Evolutionary conservation across 768 basidiomycete species (phyloP), one percentile per base, ranked within the genome.

Genomic region (Pleurotus citrinopileatus): DNA sequence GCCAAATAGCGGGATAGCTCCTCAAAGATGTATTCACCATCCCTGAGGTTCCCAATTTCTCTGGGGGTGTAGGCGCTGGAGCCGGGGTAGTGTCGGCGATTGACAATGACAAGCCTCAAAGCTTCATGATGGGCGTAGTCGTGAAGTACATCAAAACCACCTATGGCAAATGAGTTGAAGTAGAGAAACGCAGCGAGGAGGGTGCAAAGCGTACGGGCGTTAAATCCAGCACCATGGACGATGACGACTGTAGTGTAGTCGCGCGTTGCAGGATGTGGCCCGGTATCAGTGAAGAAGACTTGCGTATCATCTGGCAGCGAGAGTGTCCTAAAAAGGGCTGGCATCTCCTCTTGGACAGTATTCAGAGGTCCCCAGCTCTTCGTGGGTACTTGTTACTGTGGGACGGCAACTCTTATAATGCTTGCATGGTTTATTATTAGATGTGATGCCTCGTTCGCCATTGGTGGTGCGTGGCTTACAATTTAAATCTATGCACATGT

Each of bases 221-320:
- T 70, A 53, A 73, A 70, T n/a, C 60, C 66, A 12, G 58, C 64
- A 12, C 74, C 73, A 51, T 74, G 72, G 23, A 68, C 53, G 19
- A 71, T 51, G 6, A 73, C 48, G 3, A 74, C 28, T 1, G 72
- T 74, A 0, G 67, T 73, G 53, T 74, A 73, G 51, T 69, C 59
- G 17, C 29, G 47, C 4, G 70, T 63, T 19, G 58, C 28, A 1
- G 60, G 60, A 1, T 66, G 61, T 13, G 67, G 59, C 0, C 73
- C 72, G 42, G 65, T 70, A 57, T 74, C 72, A 10, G 62, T 66
- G 51, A 63, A 74, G 48, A 45, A 63, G 15, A 72, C 60, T 13
- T 67, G 45, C 32, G 63, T 63, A 1, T 65, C 67, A 13, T 50
- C 47, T 10, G 20, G 20, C 3, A 50, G 22, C 20, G 9, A 10